Conservation (phyloP, 768 basidiomycete species). For the Kwoniella sp. region DNA sequence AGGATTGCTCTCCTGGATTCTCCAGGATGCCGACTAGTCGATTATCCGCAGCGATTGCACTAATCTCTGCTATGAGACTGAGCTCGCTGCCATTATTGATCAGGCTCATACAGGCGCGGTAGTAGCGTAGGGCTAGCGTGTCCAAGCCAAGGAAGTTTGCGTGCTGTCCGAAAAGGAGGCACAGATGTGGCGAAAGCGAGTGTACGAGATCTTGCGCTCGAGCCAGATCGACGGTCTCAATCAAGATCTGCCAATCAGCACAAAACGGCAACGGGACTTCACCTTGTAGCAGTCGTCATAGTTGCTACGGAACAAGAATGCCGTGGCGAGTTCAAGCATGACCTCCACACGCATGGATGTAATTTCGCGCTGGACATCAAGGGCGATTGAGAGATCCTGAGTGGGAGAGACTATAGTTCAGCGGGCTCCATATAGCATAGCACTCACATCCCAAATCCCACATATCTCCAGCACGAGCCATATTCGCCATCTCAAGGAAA, state of each 20-base stretch:
- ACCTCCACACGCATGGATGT: conserved; percentile 23
- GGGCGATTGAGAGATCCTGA: conserved; percentile 17
- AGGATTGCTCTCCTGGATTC: conserved; percentile 1
- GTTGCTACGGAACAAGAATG: conserved; percentile 22
- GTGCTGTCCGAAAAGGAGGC: conserved; percentile 29
- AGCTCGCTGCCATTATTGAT: conserved; percentile 27
- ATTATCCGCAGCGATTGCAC: conserved; percentile 14
- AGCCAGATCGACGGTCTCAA: conserved; percentile 4
- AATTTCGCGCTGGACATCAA: conserved; percentile 1
- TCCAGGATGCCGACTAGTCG: neutral
- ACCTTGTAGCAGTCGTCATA: conserved; percentile 20
- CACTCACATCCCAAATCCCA: conserved; percentile 41
- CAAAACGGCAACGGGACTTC: conserved; percentile 3
- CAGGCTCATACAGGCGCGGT: conserved; percentile 14
- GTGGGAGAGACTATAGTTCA: conserved; percentile 13
- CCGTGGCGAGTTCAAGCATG: conserved; percentile 30
- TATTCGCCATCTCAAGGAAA: conserved; percentile 13
- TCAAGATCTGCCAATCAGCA: conserved; percentile 3
- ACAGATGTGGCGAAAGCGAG: conserved; percentile 27
- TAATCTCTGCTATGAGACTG: conserved; percentile 24
- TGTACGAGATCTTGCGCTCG: conserved; percentile 18
- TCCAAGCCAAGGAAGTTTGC: conserved; percentile 27
- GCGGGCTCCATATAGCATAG: neutral
- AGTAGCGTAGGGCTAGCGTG: conserved; percentile 20
- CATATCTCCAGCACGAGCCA: conserved; percentile 28